Conservation (phyloP, 257 asterid species). For the Cinchona pubescens region DNA sequence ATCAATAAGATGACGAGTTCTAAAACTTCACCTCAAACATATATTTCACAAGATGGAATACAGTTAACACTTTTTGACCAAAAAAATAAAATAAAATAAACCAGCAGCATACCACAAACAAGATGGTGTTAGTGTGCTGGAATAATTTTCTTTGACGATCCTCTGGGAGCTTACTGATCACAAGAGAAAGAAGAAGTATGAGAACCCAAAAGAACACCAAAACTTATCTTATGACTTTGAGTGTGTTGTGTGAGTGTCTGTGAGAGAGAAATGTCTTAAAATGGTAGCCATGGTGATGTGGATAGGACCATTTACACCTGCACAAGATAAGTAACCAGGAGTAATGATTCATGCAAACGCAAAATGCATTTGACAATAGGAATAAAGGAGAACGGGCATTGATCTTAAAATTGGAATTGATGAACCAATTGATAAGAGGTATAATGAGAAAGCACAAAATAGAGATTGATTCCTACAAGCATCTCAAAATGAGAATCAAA, state of each 20-base stretch:
- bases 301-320: conserved; percentile 50
- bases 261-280: conserved; percentile 28
- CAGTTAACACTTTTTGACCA: too few species aligned
- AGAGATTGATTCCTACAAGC: background rate
- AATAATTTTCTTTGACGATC: conserved; percentile 41
- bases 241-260: too few species aligned
- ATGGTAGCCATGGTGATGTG: conserved; percentile 37
- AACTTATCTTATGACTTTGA: too few species aligned
- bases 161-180: conserved; percentile 43
- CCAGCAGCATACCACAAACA: conserved; percentile 8
- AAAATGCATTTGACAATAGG: too few species aligned
- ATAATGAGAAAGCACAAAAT: background rate
- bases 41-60: background rate
- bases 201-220: too few species aligned
- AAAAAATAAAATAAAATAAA: too few species aligned
- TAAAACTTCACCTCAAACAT: background rate
- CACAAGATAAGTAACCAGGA: background rate
- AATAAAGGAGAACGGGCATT: too few species aligned
- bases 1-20: conserved; percentile 1
- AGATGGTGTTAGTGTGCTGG: conserved; percentile 35
- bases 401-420: background rate
- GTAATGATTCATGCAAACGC: too few species aligned
- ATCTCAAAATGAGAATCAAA: background rate
- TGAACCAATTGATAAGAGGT: background rate
- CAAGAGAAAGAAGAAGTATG: background rate